These are phyloP conservation scores for Suillus cothurnatus DNA, from an alignment of 768 basidiomycete species.

Conservation along the genomic window DNA sequence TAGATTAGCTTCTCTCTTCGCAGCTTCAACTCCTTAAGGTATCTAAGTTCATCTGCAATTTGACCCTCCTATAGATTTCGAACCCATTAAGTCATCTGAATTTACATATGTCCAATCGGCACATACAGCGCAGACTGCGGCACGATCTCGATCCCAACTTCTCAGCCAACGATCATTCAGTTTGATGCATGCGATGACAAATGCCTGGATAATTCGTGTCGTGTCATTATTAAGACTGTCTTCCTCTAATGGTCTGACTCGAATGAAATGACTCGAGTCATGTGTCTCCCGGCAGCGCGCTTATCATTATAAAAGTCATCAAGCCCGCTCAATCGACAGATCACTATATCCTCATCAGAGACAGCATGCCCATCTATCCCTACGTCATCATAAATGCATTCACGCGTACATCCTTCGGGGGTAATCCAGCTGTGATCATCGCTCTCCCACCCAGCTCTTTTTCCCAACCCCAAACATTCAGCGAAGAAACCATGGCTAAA, in stretches of 20 bases:
- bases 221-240: neutral
- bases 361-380: constrained; percentile 12
- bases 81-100: too few relatives aligned
- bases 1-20: too few relatives aligned
- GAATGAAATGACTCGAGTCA: neutral
- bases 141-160: too few relatives aligned
- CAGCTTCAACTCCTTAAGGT: too few relatives aligned
- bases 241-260: neutral
- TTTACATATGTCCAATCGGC: too few relatives aligned
- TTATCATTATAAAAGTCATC: neutral
- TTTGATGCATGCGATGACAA: too few relatives aligned
- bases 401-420: constrained; percentile 41
- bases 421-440: constrained; percentile 48
- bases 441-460: constrained; percentile 22
- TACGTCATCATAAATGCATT: constrained; percentile 48
- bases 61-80: too few relatives aligned
- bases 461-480: constrained; percentile 4
- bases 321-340: neutral
- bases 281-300: neutral
- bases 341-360: neutral
- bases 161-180: too few relatives aligned
- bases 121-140: too few relatives aligned
- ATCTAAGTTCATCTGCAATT: too few relatives aligned
- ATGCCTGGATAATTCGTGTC: neutral
- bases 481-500: constrained; percentile 16